Evolutionary conservation across 1,284 basidiomycete species (phyloP).

Genomic region (Leccinum brunneo-olivaceum): DNA sequence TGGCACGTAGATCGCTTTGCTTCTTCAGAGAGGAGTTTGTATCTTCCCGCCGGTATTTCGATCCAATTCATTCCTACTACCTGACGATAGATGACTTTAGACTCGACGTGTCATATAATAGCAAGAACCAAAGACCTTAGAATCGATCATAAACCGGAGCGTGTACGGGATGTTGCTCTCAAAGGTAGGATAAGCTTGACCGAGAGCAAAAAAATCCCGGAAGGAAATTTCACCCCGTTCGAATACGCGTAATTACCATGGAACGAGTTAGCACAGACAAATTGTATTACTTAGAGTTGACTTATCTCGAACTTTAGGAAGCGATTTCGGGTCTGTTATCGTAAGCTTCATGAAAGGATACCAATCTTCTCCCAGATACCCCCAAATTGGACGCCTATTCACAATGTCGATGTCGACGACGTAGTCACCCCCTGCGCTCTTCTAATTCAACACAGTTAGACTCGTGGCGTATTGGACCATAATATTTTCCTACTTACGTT

Average conservation of each 20-base stretch:
- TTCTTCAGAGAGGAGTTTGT: conserved; percentile 50
- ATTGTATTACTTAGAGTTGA: conserved; percentile 21
- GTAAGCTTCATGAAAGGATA: conserved; percentile 82
- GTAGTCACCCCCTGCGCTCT: conserved; percentile 25
- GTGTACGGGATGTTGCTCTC: conserved; percentile 90
- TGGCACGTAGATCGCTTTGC: conserved; percentile 78
- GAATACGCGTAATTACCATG: conserved; percentile 62
- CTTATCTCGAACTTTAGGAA: conserved; percentile 90
- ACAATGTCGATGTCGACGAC: conserved; percentile 60
- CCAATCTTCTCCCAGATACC: conserved; percentile 76
- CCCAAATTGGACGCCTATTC: conserved; percentile 75
- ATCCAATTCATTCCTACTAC: conserved; percentile 98
- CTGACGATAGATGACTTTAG: conserved; percentile 34
- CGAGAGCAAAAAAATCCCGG: conserved; percentile 54
- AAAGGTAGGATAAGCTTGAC: conserved; percentile 58
- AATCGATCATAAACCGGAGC: conserved; percentile 94
- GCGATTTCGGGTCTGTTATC: conserved; percentile 59
- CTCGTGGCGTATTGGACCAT: background rate
- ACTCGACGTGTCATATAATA: background rate
- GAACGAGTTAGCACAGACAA: conserved; percentile 14
- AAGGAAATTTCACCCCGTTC: conserved; percentile 79
- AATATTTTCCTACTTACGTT: conserved; percentile 53
- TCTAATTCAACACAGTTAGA: conserved; percentile 23
- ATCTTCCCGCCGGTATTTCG: conserved; percentile 78
- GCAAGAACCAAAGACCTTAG: conserved; percentile 54